phyloP scores from a whole-genome alignment of 495 filamentous ascomycete species.

The Bombardia bombarda region DNA sequence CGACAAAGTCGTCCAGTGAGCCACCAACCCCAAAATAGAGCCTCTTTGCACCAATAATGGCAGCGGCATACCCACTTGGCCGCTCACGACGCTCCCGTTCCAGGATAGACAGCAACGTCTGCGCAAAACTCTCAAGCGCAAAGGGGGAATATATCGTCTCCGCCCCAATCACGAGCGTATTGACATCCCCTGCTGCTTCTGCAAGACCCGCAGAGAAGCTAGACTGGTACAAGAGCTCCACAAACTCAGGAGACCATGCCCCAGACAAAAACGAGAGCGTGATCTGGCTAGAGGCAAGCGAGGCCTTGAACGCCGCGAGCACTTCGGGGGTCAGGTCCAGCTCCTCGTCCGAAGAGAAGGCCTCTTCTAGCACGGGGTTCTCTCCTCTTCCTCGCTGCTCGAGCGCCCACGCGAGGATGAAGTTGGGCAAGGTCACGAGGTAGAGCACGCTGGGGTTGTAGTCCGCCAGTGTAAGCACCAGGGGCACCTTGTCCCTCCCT shows the following conservation, averaged over 20 bases:
- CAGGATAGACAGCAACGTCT: constrained; percentile 60
- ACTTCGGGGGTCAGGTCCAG: constrained; percentile 65
- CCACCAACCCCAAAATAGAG: constrained; percentile 97
- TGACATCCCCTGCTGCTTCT: constrained; percentile 10
- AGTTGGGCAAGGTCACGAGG: constrained; percentile 82
- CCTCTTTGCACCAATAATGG: constrained; percentile 83
- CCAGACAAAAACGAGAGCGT: constrained; percentile 71
- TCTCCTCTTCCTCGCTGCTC: constrained; percentile 22
- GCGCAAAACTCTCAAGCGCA: constrained; percentile 63
- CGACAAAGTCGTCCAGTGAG: constrained; percentile 80
- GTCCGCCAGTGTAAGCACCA: constrained; percentile 71
- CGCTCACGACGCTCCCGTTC: constrained; percentile 39
- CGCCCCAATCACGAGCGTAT: constrained; percentile 64
- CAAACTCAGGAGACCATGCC: constrained; percentile 67
- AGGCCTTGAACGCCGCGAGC: constrained; percentile 49
- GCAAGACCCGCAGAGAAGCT: constrained; percentile 6
- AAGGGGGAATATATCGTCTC: constrained; percentile 93
- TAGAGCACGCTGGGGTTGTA: constrained; percentile 83
- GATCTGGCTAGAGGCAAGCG: constrained; percentile 50
- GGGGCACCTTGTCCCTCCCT: constrained; percentile 16
- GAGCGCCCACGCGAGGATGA: constrained; percentile 73
- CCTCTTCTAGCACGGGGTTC: constrained; percentile 24
- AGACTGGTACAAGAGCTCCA: constrained; percentile 42
- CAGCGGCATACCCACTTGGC: constrained; percentile 39
- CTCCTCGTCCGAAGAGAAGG: constrained; percentile 51